Evolutionary conservation across 129 eudicot genomes (phyloP).

Genomic region (Tagetes erecta): DNA sequence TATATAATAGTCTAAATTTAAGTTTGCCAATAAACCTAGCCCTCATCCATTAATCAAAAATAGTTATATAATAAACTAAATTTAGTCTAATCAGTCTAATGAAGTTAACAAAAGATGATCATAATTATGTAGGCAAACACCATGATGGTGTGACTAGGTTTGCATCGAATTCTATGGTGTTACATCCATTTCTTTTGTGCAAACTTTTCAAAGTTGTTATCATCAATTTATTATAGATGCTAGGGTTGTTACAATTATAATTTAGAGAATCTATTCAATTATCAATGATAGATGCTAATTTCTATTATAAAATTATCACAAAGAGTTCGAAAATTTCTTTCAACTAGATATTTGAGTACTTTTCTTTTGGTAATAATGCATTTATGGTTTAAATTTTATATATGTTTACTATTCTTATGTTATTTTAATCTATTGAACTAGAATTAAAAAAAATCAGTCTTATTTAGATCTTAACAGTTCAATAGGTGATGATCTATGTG

Average conservation of each 20-base stretch:
- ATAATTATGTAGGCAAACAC: slow-evolving; percentile 22
- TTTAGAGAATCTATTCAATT: slow-evolving; percentile 10
- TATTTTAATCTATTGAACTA: too few relatives aligned
- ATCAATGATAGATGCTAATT: slow-evolving; percentile 8
- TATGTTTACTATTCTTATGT: too few relatives aligned
- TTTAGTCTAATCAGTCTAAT: neutral
- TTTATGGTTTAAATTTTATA: too few relatives aligned
- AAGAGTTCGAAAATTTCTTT: neutral
- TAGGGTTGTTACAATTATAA: slow-evolving; percentile 22
- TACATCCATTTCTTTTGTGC: slow-evolving; percentile 29
- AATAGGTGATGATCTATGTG: too few relatives aligned
- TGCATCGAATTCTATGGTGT: slow-evolving; percentile 18
- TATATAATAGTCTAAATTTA: too few relatives aligned
- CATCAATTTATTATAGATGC: too few relatives aligned
- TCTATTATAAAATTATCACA: slow-evolving; percentile 1
- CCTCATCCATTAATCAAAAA: neutral
- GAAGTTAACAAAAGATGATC: neutral
- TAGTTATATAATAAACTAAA: slow-evolving; percentile 4
- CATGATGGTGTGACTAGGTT: slow-evolving; percentile 28
- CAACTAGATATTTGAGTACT: neutral
- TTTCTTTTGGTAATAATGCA: neutral
- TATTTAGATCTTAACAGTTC: too few relatives aligned
- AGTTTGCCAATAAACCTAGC: too few relatives aligned
- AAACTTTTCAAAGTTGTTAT: slow-evolving; percentile 29
- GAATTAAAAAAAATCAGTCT: too few relatives aligned